Evolutionary conservation across 1,284 basidiomycete genomes (phyloP).

Genomic region (Moniliophthora roreri): DNA sequence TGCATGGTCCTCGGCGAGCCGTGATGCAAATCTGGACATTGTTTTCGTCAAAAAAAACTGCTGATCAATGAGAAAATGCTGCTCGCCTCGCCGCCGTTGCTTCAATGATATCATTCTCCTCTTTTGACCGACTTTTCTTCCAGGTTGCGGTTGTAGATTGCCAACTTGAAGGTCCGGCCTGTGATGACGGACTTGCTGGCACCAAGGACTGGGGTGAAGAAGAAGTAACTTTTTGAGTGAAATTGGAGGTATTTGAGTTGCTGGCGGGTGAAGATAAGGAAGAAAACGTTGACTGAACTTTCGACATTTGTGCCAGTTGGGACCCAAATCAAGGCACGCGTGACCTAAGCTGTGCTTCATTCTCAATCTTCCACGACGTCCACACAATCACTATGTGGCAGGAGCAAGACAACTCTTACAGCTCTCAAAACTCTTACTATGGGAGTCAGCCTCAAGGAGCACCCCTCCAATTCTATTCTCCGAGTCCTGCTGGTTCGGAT

Average conservation of each 20-base stretch:
- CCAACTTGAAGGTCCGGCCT: constrained; percentile 36
- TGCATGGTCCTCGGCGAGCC: constrained; percentile 61
- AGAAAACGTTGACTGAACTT: constrained; percentile 36
- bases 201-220: constrained; percentile 6
- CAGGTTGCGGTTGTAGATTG: constrained; percentile 21
- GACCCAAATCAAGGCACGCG: background rate
- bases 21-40: constrained; percentile 48
- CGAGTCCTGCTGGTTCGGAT: constrained; percentile 48
- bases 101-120: constrained; percentile 46
- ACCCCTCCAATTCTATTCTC: constrained; percentile 75
- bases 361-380: constrained; percentile 1
- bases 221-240: constrained; percentile 17
- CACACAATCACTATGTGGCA: constrained; percentile 61
- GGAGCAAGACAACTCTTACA: constrained; percentile 71
- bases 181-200: constrained; percentile 20
- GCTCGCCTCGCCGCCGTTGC: constrained; percentile 50
- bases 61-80: background rate
- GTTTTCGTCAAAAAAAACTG: constrained; percentile 11
- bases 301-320: constrained; percentile 49
- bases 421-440: constrained; percentile 59
- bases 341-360: background rate
- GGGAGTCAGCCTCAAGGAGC: constrained; percentile 46
- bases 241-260: constrained; percentile 12
- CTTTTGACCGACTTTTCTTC: constrained; percentile 38
- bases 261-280: constrained; percentile 18